Evolutionary conservation across 495 filamentous ascomycete genomes (phyloP).

Genomic region (Achaetomiella virescens): DNA sequence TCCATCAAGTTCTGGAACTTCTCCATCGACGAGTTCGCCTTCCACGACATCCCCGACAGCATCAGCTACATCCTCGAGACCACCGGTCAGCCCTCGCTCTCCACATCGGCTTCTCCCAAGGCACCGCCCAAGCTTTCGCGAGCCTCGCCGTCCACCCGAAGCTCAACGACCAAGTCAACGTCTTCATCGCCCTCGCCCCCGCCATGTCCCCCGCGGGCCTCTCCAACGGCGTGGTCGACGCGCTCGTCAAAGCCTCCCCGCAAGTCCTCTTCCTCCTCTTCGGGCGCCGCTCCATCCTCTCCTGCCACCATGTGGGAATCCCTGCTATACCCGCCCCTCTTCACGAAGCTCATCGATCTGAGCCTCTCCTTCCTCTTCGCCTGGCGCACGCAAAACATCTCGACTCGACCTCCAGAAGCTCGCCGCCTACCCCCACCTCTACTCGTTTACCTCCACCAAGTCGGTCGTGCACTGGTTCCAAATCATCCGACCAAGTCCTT

Average conservation of each 20-base stretch:
- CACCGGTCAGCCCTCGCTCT: constrained; percentile 76
- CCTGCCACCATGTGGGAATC: constrained; percentile 96
- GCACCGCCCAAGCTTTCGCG: constrained; percentile 93
- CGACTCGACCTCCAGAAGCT: constrained; percentile 82
- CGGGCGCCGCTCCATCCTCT: constrained; percentile 87
- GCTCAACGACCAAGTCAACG: constrained; percentile 87
- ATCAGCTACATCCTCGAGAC: constrained; percentile 86
- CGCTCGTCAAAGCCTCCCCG: constrained; percentile 88
- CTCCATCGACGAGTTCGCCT: constrained; percentile 95
- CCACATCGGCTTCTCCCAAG: constrained; percentile 94
- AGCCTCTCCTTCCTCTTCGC: constrained; percentile 77
- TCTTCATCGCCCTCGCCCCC: constrained; percentile 95
- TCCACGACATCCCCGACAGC: constrained; percentile 92
- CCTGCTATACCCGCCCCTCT: constrained; percentile 90
- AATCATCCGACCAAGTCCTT: constrained; percentile 93
- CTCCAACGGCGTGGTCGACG: constrained; percentile 79
- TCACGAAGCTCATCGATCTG: constrained; percentile 80
- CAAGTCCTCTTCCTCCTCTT: constrained; percentile 91
- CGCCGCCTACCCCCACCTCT: constrained; percentile 93
- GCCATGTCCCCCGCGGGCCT: constrained; percentile 95
- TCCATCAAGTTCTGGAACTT: constrained; percentile 89
- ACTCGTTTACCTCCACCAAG: constrained; percentile 93
- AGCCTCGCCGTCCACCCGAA: constrained; percentile 88
- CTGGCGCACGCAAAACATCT: constrained; percentile 85
- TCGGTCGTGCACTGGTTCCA: constrained; percentile 98